Percentiles rank a stretch among this genome's conserved stretches.
phyloP scores from a whole-genome alignment of 257 asterid species.

The Fraxinus pennsylvanica region DNA sequence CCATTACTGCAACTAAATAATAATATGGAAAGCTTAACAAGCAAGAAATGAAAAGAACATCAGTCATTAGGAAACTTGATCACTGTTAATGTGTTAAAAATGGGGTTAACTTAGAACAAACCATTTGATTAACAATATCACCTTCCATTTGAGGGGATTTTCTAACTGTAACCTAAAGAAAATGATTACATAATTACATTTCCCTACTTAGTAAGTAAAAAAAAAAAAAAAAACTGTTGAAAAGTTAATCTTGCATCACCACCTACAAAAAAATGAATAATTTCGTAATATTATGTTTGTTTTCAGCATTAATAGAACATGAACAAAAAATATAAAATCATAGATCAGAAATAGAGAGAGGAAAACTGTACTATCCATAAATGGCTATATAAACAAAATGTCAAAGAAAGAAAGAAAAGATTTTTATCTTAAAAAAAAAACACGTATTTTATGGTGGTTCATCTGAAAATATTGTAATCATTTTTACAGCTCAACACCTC shows the following conservation, averaged over 20 bases:
- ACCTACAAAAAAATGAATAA: background rate
- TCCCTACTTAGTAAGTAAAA: background rate
- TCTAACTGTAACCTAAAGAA: conserved; percentile 11
- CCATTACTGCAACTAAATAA: conserved; percentile 38
- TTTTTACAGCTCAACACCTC: conserved; percentile 19
- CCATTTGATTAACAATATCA: background rate
- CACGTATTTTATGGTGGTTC: background rate
- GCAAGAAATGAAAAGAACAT: background rate
- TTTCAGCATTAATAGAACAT: background rate
- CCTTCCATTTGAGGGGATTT: background rate
- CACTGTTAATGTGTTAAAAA: background rate
- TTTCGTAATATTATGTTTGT: background rate
- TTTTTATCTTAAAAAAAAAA: background rate
- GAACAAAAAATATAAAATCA: background rate
- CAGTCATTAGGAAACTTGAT: background rate
- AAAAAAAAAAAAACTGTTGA: background rate
- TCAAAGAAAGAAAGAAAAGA: background rate
- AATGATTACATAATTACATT: conserved; percentile 14
- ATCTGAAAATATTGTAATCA: conserved; percentile 9
- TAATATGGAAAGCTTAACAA: conserved; percentile 37
- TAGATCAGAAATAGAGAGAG: background rate
- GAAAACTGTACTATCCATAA: background rate
- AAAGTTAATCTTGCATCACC: background rate
- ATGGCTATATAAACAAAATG: background rate
- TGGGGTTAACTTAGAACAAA: conserved; percentile 1